Percentiles rank a stretch among this genome's conserved stretches.
phyloP scores from a whole-genome alignment of 768 basidiomycete species.

The Leccinum imitatum region DNA sequence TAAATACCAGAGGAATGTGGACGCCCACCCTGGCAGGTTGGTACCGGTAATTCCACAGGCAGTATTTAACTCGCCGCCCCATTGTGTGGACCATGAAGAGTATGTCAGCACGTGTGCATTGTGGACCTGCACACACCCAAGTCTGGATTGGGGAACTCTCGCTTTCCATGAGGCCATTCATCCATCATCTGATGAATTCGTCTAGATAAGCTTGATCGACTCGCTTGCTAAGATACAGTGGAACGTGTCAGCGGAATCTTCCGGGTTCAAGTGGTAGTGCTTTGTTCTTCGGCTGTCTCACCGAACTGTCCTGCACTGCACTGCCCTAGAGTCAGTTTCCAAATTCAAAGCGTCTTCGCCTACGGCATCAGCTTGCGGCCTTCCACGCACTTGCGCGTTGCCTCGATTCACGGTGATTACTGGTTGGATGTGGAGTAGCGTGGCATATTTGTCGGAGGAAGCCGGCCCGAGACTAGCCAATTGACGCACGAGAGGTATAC shows the following conservation, averaged over 20 bases:
- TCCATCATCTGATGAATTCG: constrained; percentile 9
- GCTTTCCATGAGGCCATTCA: constrained; percentile 18
- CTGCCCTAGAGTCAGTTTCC: constrained; percentile 1
- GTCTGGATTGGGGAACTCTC: constrained; percentile 16
- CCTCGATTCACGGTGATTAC: constrained; percentile 20
- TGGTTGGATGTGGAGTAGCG: not conserved
- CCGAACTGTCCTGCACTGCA: not conserved
- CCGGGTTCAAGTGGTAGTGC: constrained; percentile 7
- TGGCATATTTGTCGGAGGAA: not conserved
- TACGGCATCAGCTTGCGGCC: not conserved
- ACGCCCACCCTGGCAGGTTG: not conserved
- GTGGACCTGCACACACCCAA: constrained; percentile 19
- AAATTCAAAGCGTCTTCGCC: not conserved
- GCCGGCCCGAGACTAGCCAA: not conserved
- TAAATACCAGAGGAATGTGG: constrained; percentile 4
- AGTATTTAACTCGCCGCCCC: constrained; percentile 28
- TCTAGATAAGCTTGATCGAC: constrained; percentile 11
- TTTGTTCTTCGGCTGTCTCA: constrained; percentile 2
- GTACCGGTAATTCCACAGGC: not conserved
- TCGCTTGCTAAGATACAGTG: constrained; percentile 4
- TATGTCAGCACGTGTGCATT: constrained; percentile 19
- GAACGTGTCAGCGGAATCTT: constrained; percentile 18
- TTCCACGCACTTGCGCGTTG: not conserved
- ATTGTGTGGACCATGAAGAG: constrained; percentile 4
- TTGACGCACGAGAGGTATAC: not conserved